These are phyloP conservation scores for Elaphomyces granulatus DNA, from an alignment of 495 filamentous ascomycete species.

Conservation along the genomic window DNA sequence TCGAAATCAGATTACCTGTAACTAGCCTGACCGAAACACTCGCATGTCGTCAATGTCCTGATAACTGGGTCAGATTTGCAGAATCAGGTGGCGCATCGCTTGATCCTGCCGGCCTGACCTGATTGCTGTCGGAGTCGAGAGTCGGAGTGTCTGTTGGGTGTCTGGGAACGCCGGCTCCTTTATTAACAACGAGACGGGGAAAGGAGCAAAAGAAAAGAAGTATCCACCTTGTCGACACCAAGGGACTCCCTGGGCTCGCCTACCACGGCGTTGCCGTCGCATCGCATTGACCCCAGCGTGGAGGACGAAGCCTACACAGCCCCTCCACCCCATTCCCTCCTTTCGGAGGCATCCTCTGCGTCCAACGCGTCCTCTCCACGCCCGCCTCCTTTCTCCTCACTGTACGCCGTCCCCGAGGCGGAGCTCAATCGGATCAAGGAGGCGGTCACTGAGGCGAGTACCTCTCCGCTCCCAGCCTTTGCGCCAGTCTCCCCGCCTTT, in stretches of 20 bases:
- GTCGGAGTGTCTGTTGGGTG: no score
- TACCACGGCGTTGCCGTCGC: constrained; percentile 43
- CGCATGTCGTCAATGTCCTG: no score
- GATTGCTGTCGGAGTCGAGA: no score
- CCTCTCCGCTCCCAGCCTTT: constrained; percentile 47
- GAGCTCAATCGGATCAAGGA: constrained; percentile 36
- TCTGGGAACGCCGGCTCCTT: no score
- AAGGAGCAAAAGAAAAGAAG: no score
- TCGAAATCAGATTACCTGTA: no score
- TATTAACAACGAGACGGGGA: no score
- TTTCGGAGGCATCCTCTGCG: constrained; percentile 49
- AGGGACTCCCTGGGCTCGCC: constrained; percentile 49
- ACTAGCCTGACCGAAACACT: no score
- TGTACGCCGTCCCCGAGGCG: constrained; percentile 34
- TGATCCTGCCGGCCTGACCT: no score
- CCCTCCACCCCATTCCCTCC: constrained; percentile 48
- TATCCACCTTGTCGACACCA: constrained; percentile 55
- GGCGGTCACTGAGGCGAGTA: constrained; percentile 40
- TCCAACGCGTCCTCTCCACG: constrained; percentile 36
- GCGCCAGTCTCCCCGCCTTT: constrained; percentile 17
- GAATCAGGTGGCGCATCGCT: no score
- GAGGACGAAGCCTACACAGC: constrained; percentile 37
- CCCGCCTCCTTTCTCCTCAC: constrained; percentile 51
- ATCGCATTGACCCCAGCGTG: constrained; percentile 28
- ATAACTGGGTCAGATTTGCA: no score